Evolutionary conservation across 2,329 filamentous ascomycete genomes (phyloP).

Genomic region (Ophiognomonia clavigignenti-juglandacearum): DNA sequence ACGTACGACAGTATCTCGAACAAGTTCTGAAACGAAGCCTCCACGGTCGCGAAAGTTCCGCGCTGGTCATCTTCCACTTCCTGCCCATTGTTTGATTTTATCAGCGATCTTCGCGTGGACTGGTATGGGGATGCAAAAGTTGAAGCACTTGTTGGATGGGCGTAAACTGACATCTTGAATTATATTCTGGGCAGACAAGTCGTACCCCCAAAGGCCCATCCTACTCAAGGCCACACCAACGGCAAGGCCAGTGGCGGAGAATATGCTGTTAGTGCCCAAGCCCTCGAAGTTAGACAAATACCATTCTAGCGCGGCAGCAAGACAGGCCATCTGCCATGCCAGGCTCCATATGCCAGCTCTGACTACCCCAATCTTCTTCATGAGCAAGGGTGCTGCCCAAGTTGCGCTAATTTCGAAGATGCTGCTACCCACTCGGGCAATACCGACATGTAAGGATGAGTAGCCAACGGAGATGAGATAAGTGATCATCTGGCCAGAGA

Average conservation of each 20-base stretch:
- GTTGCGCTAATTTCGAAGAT: constrained; percentile 57
- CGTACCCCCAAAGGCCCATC: constrained; percentile 57
- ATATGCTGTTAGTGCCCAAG: constrained; percentile 19
- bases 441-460: constrained; percentile 45
- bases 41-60: constrained; percentile 65
- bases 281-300: constrained; percentile 31
- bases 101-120: no score
- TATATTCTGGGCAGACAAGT: constrained; percentile 55
- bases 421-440: constrained; percentile 48
- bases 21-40: constrained; percentile 62
- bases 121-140: background rate
- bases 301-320: constrained; percentile 38
- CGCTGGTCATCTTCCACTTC: constrained; percentile 50
- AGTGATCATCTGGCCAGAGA: constrained; percentile 60
- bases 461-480: constrained; percentile 54
- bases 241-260: constrained; percentile 44
- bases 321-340: constrained; percentile 60
- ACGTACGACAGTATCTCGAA: constrained; percentile 66
- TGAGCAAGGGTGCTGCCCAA: constrained; percentile 52
- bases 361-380: constrained; percentile 50
- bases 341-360: constrained; percentile 68
- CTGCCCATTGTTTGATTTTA: constrained; percentile 34
- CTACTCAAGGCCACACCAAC: constrained; percentile 50
- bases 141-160: constrained; percentile 24
- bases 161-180: constrained; percentile 54